phyloP scores from a whole-genome alignment of 345 rosid genomes.

The Arabis alpina region DNA sequence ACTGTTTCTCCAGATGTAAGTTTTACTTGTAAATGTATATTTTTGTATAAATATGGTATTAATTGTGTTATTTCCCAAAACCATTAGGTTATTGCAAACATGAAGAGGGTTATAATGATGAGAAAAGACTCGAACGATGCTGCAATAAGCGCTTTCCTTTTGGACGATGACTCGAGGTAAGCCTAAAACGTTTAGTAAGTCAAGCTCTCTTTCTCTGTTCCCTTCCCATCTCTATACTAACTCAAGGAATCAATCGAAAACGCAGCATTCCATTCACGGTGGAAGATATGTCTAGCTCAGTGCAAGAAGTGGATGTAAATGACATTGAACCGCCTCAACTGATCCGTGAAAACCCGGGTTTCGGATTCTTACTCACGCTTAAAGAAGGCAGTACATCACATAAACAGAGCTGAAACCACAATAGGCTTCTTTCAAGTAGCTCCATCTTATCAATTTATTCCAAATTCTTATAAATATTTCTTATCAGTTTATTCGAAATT shows the following conservation, averaged over 20 bases:
- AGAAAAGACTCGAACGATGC: constrained; percentile 93
- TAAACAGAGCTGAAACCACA: too few relatives aligned
- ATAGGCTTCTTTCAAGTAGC: too few relatives aligned
- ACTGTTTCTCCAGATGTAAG: constrained; percentile 96
- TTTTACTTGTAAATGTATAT: constrained; percentile 10
- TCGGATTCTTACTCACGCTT: constrained; percentile 87
- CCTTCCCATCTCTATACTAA: constrained; percentile 21
- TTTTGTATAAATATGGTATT: constrained; percentile 18
- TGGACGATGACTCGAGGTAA: constrained; percentile 99
- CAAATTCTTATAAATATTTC: too few relatives aligned
- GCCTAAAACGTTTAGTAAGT: background rate
- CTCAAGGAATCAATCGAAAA: constrained; percentile 17
- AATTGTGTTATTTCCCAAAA: constrained; percentile 23
- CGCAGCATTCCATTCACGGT: constrained; percentile 97
- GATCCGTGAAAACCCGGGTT: constrained; percentile 91
- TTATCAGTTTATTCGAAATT: too few relatives aligned
- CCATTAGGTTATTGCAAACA: constrained; percentile 81
- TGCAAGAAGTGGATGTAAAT: constrained; percentile 84
- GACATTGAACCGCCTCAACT: constrained; percentile 85
- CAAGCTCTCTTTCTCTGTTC: background rate
- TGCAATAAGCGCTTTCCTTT: constrained; percentile 88
- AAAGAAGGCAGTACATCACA: constrained; percentile 49
- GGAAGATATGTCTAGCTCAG: constrained; percentile 95
- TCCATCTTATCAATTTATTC: too few relatives aligned
- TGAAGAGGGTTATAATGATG: constrained; percentile 97